These are phyloP conservation scores for Pleurostoma richardsiae DNA, from an alignment of 2,329 filamentous ascomycete genomes.

Conservation along the genomic window DNA sequence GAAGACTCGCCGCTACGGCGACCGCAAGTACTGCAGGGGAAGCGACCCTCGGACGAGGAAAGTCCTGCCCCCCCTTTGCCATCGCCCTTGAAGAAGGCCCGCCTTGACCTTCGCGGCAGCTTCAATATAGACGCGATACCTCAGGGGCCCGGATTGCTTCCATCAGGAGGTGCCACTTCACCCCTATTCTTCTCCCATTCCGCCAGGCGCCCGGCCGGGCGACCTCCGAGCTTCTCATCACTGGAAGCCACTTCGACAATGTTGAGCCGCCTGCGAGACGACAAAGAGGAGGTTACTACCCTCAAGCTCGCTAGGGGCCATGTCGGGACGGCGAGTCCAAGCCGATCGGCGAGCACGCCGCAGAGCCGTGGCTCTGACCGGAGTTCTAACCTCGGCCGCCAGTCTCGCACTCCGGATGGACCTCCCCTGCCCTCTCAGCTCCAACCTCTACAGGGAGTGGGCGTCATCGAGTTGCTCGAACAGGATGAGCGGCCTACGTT, in stretches of 20 bases:
- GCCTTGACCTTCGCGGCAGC: constrained; percentile 37
- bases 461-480: constrained; percentile 68
- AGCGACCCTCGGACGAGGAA: constrained; percentile 20
- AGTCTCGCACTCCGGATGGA: constrained; percentile 46
- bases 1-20: constrained; percentile 2
- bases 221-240: constrained; percentile 30
- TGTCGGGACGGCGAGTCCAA: constrained; percentile 40
- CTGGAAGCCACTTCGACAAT: constrained; percentile 40
- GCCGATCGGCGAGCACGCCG: constrained; percentile 43
- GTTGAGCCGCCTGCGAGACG: constrained; percentile 39
- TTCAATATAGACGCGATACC: constrained; percentile 33
- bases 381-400: constrained; percentile 46
- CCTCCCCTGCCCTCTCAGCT: constrained; percentile 40
- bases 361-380: constrained; percentile 50
- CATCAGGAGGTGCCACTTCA: constrained; percentile 30
- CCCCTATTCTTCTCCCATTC: constrained; percentile 49
- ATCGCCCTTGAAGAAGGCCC: constrained; percentile 37
- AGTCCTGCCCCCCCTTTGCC: constrained; percentile 4
- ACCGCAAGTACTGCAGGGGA: constrained; percentile 13
- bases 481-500: constrained; percentile 74
- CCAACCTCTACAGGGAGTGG: constrained; percentile 57
- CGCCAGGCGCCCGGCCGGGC: constrained; percentile 24
- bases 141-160: constrained; percentile 8
- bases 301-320: constrained; percentile 51
- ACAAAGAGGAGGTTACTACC: constrained; percentile 44